phyloP scores from a whole-genome alignment of 495 filamentous ascomycete species.

The Hypoxylon lenormandii region DNA sequence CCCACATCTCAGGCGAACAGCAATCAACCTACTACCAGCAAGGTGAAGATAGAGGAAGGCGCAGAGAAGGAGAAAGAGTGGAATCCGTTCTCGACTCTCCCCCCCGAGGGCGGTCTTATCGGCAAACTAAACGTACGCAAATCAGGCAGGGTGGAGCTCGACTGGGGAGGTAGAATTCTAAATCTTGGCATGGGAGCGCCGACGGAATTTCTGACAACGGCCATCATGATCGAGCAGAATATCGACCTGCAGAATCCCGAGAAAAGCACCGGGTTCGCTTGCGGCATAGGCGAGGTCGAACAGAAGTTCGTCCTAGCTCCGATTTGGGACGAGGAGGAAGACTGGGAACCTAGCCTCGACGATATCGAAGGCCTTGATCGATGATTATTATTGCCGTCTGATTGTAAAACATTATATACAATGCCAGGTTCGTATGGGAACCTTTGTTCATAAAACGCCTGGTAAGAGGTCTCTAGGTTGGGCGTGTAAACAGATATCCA shows the following conservation, averaged over 20 bases:
- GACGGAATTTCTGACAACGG: slow-evolving; percentile 59
- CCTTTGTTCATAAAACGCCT: no score
- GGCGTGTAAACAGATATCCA: no score
- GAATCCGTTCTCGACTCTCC: slow-evolving; percentile 47
- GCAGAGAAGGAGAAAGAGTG: slow-evolving; percentile 24
- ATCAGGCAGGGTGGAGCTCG: slow-evolving; percentile 69
- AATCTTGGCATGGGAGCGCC: slow-evolving; percentile 59
- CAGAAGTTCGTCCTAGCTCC: slow-evolving; percentile 69
- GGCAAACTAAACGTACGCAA: slow-evolving; percentile 71
- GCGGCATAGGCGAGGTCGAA: slow-evolving; percentile 69
- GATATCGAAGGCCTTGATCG: slow-evolving; percentile 27
- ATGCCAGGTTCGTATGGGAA: no score
- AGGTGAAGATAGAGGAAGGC: slow-evolving; percentile 49
- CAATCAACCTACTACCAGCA: slow-evolving; percentile 24
- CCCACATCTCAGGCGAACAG: slow-evolving; percentile 52
- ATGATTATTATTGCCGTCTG: background rate
- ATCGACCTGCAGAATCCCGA: slow-evolving; percentile 57
- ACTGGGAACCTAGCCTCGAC: slow-evolving; percentile 54
- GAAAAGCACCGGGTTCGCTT: slow-evolving; percentile 59
- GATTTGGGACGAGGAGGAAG: slow-evolving; percentile 63
- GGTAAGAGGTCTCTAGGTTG: no score
- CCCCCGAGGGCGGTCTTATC: slow-evolving; percentile 61
- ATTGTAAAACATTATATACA: background rate
- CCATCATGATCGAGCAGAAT: slow-evolving; percentile 60
- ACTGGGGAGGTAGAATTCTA: slow-evolving; percentile 70